Evolutionary conservation across 2,329 filamentous ascomycete genomes (phyloP), one percentile per base, ranked within the genome.

Genomic region (Myriosclerotinia duriaeana): DNA sequence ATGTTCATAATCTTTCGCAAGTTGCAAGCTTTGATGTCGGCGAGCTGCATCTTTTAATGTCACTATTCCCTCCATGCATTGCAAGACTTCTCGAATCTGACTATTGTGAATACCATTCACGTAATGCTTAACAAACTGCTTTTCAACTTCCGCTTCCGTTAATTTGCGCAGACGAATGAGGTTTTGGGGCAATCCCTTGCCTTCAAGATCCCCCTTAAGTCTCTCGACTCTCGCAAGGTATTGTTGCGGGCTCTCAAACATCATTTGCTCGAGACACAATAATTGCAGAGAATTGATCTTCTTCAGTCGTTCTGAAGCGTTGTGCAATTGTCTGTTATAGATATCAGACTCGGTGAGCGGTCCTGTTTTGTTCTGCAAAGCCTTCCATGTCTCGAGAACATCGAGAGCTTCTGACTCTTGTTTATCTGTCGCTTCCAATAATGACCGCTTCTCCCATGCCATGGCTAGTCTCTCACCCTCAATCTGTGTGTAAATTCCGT

Each of bases 391-490:
- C 26, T 75, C 73, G 17, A 87, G 71, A 1, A 75, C 68, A 38
- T 72, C 75, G 34, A 78, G 74, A 9, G 77, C 77, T 8, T 80
- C 76, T 8, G 75, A 72, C 67, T 82, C 78, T 20, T 72, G 74
- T 7, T 74, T 70, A 5, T 76, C 71, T 38, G 78, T 76, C 36
- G 71, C 74, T 67, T 80, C 81, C n/a, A 61, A 71, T 1, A 80
- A 68, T 5, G 65, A 70, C 17, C 73, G 76, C 53, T 59, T 73
- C 26, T 82, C 80, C 79, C 80, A 85, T 3, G 78, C 72, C 73
- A 83, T 79, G 1, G 83, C 77, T 30, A 87, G 73, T 26, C 78
- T 77, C 71, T 88, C 86, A 9, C 86, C 86, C 71, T 89, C 86
- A 2, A 81, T 75, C 69, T 87, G 84, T 17, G 78, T 80, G 68